Evolutionary conservation across 2,329 filamentous ascomycete species (phyloP).

Genomic region (Didymella segeticola): DNA sequence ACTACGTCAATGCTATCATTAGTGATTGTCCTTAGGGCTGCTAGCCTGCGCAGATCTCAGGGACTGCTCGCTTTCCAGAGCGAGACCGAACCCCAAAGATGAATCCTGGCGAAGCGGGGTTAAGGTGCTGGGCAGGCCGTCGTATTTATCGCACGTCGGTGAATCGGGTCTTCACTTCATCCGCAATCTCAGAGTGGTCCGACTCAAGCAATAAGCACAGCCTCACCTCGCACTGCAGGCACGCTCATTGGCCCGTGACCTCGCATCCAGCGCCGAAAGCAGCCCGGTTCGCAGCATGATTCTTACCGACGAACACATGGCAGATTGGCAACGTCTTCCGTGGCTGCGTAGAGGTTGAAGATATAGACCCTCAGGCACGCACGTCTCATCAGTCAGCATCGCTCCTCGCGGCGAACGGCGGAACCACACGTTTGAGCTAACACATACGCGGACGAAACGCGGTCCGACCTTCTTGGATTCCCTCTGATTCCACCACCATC

Average conservation of each 20-base stretch:
- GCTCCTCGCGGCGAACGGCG: neutral
- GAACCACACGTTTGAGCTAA: constrained; percentile 8
- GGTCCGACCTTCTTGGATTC: constrained; percentile 16
- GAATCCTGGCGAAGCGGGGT: constrained; percentile 2
- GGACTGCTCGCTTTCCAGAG: neutral
- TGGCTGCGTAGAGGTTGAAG: constrained; percentile 4
- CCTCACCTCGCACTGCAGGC: constrained; percentile 5
- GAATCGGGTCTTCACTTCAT: neutral
- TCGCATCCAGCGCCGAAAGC: constrained; percentile 8
- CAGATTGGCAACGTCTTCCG: neutral
- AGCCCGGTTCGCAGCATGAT: constrained; percentile 4
- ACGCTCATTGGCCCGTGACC: constrained; percentile 4
- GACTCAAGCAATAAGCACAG: constrained; percentile 10
- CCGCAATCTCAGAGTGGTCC: constrained; percentile 16
- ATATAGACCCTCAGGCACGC: constrained; percentile 16
- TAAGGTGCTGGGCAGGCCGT: constrained; percentile 3
- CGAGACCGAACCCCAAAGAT: neutral
- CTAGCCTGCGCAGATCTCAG: constrained; percentile 11
- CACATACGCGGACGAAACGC: constrained; percentile 11
- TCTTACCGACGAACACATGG: constrained; percentile 7
- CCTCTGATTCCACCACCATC: constrained; percentile 12
- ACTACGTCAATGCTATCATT: constrained; percentile 7
- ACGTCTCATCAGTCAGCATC: constrained; percentile 9
- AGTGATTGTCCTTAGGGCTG: constrained; percentile 7
- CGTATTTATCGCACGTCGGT: constrained; percentile 11